Base-by-base conservation (phyloP, 768 basidiomycete species). In the Termitomyces sp. region DNA sequence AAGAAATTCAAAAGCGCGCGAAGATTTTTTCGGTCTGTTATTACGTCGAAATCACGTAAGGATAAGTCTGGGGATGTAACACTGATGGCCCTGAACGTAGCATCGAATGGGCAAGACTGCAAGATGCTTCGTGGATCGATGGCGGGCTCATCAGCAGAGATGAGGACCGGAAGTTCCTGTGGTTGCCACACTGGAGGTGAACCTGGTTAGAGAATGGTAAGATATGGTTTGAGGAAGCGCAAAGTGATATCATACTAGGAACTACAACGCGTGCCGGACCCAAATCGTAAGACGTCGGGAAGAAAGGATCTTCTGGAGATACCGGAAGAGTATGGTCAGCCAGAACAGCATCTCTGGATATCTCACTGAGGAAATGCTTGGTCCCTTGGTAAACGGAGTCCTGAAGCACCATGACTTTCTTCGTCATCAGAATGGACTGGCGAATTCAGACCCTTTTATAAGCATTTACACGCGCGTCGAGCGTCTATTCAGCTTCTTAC, bases 21-120 rank as follows among this genome's bases (percentile, higher is more conserved):
- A 28, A 65, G 56, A 35, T 60, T 63, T 28, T 61, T 63, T 28
- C 64, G 48, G 25, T 63, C 62, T 19, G 60, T 59, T 16, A 63
- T 60, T 19, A 63, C 35, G 45, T 65, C 64, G 30, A 60, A 56
- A 11, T 63, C 50, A 9, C 47, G 44, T 21, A 60, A 45, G 19
- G 51, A 30, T 27, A 61, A 16, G 35, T 52, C 52, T 45, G 64
- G 62, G n/a, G 59, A 58, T 4, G 58, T 59, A 12, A 55, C 2
- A 10, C 42, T 27, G 11, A 63, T 23, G 25, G 62, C 58, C 39
- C 61, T 27, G 19, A 65, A 37, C 55, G 51, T 50, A 19, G 60
- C 37, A 28, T 65, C 60, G 5, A 61, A 54, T 1, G 56, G 62
- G 41, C 58, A 65, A 16, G 58, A 11, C n/a, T 40, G 46, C 35